Evolutionary conservation across 495 filamentous ascomycete species (phyloP).

Genomic region (Xylaria telfairii): DNA sequence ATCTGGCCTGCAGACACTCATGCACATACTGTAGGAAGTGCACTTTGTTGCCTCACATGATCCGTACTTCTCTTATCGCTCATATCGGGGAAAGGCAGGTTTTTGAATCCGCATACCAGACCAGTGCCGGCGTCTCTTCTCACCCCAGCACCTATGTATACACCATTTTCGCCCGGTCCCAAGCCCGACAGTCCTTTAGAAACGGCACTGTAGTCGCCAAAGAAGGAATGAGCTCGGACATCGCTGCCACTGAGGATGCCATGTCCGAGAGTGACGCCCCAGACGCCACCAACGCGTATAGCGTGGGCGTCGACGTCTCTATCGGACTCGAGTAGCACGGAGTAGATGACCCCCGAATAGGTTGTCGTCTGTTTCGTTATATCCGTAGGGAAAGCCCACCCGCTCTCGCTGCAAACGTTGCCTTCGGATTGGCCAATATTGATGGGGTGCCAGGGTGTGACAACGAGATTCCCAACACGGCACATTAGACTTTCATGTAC

Average conservation of each 20-base stretch:
- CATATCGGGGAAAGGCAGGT: neutral
- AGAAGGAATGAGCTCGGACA: constrained; percentile 49
- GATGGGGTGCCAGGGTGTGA: constrained; percentile 55
- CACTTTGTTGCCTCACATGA: neutral
- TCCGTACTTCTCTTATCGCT: neutral
- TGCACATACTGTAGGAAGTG: neutral
- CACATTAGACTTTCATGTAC: constrained; percentile 34
- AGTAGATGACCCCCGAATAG: constrained; percentile 51
- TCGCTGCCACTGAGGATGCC: constrained; percentile 41
- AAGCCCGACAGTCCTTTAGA: constrained; percentile 34
- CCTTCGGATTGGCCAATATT: constrained; percentile 3
- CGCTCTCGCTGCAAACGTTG: neutral
- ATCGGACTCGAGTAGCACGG: constrained; percentile 48
- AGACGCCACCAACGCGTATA: constrained; percentile 45
- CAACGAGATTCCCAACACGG: constrained; percentile 31
- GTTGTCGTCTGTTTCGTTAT: constrained; percentile 25
- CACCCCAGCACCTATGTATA: constrained; percentile 44
- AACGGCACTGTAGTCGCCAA: constrained; percentile 48
- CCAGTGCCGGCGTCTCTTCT: constrained; percentile 42
- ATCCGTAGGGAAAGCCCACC: constrained; percentile 47
- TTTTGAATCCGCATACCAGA: constrained; percentile 46
- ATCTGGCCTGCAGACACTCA: neutral
- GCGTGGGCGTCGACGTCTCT: constrained; percentile 46
- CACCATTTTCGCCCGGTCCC: constrained; percentile 35
- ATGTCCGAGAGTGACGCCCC: constrained; percentile 55